Percentiles rank a stretch among this genome's conserved stretches.
Evolutionary conservation across 495 filamentous ascomycete genomes (phyloP).

Genomic region (Aspergillus sclerotioniger): DNA sequence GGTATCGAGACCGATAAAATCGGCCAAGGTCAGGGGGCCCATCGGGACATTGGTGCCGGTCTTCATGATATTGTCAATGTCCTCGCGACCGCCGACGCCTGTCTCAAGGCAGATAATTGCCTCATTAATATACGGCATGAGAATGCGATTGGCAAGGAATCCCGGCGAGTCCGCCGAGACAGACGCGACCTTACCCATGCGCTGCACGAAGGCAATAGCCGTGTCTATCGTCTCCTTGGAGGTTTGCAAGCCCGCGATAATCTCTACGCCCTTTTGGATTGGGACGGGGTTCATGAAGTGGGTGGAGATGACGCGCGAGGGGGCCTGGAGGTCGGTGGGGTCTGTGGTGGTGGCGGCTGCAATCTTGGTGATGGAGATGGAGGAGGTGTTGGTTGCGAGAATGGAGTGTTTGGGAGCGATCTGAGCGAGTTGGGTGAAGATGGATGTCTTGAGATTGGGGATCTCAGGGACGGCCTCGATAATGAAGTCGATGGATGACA

Average conservation of each 20-base stretch:
- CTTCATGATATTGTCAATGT: conserved; percentile 98
- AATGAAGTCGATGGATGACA: conserved; percentile 88
- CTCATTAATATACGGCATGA: conserved; percentile 99
- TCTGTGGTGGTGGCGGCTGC: conserved; percentile 77
- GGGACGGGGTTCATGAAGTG: conserved; percentile 99
- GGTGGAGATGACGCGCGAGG: conserved; percentile 87
- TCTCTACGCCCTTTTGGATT: conserved; percentile 95
- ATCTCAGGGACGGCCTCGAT: conserved; percentile 98
- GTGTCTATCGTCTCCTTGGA: conserved; percentile 75
- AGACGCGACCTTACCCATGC: conserved; percentile 91
- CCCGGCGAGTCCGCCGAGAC: conserved; percentile 86
- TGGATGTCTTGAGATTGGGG: conserved; percentile 76
- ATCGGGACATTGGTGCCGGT: conserved; percentile 98
- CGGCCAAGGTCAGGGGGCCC: conserved; percentile 89
- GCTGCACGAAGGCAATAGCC: conserved; percentile 80
- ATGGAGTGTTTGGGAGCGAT: conserved; percentile 86
- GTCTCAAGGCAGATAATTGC: conserved; percentile 96
- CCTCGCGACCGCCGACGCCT: conserved; percentile 78
- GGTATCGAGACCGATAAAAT: conserved; percentile 97
- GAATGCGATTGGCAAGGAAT: conserved; percentile 92
- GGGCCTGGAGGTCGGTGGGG: conserved; percentile 73
- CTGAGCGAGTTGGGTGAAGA: conserved; percentile 81
- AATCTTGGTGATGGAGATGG: conserved; percentile 95
- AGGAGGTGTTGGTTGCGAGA: conserved; percentile 95
- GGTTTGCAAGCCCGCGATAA: conserved; percentile 92